Evolutionary conservation across 1,284 basidiomycete genomes (phyloP), one percentile per base, ranked within the genome.

Genomic region (Volvariella surrecta): DNA sequence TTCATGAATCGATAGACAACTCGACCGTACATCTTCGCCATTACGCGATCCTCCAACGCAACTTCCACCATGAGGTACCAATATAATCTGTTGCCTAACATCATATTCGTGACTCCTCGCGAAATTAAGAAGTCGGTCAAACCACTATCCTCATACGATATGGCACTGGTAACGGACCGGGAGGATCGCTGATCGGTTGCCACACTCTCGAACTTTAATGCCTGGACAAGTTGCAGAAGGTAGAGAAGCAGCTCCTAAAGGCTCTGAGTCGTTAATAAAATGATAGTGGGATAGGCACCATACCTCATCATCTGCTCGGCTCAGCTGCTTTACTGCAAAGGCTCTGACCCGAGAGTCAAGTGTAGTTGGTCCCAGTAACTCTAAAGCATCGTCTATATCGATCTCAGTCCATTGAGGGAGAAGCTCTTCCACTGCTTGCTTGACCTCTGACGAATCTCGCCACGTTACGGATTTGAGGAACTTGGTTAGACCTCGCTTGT

Each of bases 1-100:
- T 79, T 80, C 75, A 91, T 84, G 58, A 92, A 98, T 47, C 83
- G 85, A 63, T 79, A 89, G 8, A 89, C 88, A 1, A 99, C 89
- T 40, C 84, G 76, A 1, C 82, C 87, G 57, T 93, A 99, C 82
- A 98, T 89, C 67, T 89, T 89, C 2, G 89, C 89, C 57, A 88
- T 80, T 19, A 81, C 67, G 42, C 82, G 79, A 58, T 93, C 90
- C 52, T 89, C 83, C 28, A 82, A 64, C 6, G 76, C 76, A 37
- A 86, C 84, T 61, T 99, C 96, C 2, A 99, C 95, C 74, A 91
- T 90, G 43, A 99, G 78, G 55, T 99, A 99, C 96, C 96, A 99
- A 58, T 96, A 88, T 48, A 99, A 73, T 20, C 89, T 78, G 55
- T 97, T 98, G 0, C 93, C 95, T 1, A 99, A 70, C 0, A 92